Percentiles rank a stretch among this genome's conserved stretches.
phyloP scores from a whole-genome alignment of 768 basidiomycete species.

The Clathrus columnatus region DNA sequence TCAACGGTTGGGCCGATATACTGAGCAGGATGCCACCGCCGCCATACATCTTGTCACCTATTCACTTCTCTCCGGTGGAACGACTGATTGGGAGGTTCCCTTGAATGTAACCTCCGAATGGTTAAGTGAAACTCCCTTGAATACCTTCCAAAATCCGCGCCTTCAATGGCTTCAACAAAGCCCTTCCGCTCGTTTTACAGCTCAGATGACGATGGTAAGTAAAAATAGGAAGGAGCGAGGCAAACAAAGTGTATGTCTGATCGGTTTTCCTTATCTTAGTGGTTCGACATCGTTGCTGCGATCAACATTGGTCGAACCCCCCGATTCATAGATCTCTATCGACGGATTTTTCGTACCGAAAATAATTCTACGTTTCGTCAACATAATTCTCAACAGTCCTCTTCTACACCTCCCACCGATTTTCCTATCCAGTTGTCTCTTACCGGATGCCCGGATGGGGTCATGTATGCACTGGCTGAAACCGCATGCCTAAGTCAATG shows the following conservation, averaged over 20 bases:
- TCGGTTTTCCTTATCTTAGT: slow-evolving; percentile 33
- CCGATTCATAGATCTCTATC: slow-evolving; percentile 57
- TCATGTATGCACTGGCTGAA: slow-evolving; percentile 67
- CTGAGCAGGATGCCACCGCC: slow-evolving; percentile 66
- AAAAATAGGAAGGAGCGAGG: too few relatives aligned
- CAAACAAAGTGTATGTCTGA: too few relatives aligned
- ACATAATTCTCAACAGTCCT: slow-evolving; percentile 27
- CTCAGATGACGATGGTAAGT: slow-evolving; percentile 69
- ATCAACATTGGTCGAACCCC: slow-evolving; percentile 52
- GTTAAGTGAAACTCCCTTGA: slow-evolving; percentile 59
- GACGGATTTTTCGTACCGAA: slow-evolving; percentile 42
- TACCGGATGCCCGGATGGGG: slow-evolving; percentile 74
- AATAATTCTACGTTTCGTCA: slow-evolving; percentile 20
- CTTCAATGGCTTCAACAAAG: slow-evolving; percentile 48
- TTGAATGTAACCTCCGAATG: slow-evolving; percentile 69
- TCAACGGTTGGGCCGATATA: slow-evolving; percentile 43
- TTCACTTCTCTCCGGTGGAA: slow-evolving; percentile 61
- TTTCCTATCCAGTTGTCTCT: slow-evolving; percentile 25
- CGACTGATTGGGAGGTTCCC: slow-evolving; percentile 59
- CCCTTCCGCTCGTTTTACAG: slow-evolving; percentile 43
- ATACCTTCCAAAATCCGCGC: slow-evolving; percentile 56
- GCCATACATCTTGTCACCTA: slow-evolving; percentile 71
- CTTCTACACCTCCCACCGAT: slow-evolving; percentile 22
- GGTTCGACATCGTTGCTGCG: slow-evolving; percentile 67
- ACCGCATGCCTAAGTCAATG: slow-evolving; percentile 64